Percentiles rank a stretch among this genome's conserved stretches.
These are phyloP conservation scores for Ophiostoma sp. DNA, from an alignment of 2,329 filamentous ascomycete species.

Conservation along the genomic window DNA sequence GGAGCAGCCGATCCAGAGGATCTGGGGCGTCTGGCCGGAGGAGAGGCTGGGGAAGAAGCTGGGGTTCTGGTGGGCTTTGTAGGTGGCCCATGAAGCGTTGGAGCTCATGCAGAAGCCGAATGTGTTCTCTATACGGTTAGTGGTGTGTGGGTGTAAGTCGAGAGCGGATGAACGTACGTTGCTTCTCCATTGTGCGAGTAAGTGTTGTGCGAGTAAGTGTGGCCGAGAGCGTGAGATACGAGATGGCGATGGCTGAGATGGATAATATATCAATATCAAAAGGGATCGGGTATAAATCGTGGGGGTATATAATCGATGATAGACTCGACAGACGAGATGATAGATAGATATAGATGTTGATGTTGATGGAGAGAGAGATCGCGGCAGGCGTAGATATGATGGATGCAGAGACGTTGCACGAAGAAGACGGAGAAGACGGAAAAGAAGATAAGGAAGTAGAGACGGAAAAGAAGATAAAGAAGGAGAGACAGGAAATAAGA, in stretches of 20 bases:
- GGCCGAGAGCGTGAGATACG: background rate
- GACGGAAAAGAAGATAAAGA: background rate
- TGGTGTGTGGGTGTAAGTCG: background rate
- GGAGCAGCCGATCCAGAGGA: conserved; percentile 81
- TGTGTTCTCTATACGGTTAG: conserved; percentile 43
- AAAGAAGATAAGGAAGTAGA: background rate
- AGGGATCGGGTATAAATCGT: too few relatives aligned
- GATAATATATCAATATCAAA: background rate
- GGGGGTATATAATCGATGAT: background rate
- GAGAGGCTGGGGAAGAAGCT: conserved; percentile 64
- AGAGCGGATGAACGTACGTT: conserved; percentile 7
- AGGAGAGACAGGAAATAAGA: background rate
- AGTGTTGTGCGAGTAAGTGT: background rate
- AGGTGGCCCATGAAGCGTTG: conserved; percentile 65
- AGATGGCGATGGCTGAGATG: background rate
- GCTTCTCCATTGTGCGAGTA: conserved; percentile 16
- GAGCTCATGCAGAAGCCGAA: conserved; percentile 59
- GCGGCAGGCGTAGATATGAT: background rate
- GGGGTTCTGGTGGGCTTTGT: conserved; percentile 60
- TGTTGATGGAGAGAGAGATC: too few relatives aligned
- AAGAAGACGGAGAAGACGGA: background rate
- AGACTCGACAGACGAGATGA: background rate
- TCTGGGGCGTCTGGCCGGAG: conserved; percentile 59
- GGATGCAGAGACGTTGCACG: background rate
- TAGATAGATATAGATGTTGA: too few relatives aligned